A percentile compares a stretch with the other conserved stretches of the same genome.
phyloP scores from a whole-genome alignment of 768 basidiomycete genomes.

The Leccinum variicolor region DNA sequence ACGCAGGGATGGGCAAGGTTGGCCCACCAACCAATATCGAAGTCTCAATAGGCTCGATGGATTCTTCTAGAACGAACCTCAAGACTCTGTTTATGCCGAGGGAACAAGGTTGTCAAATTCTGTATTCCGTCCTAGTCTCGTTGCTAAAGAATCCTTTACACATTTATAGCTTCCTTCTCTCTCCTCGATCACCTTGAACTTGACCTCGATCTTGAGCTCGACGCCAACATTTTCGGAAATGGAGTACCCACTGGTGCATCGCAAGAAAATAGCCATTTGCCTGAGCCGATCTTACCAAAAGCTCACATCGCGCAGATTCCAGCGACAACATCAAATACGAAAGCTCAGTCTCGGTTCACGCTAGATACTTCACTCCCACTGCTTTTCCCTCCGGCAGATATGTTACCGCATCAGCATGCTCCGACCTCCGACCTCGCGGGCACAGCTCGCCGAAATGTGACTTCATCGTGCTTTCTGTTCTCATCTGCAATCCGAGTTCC shows the following conservation, averaged over 20 bases:
- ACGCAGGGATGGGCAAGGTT: constrained; percentile 13
- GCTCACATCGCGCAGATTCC: background rate
- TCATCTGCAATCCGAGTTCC: constrained; percentile 42
- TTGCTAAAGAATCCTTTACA: background rate
- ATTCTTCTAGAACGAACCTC: constrained; percentile 36
- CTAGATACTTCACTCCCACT: constrained; percentile 54
- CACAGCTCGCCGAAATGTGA: constrained; percentile 10
- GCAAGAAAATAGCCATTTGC: background rate
- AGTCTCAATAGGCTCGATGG: background rate
- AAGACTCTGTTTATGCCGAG: constrained; percentile 74
- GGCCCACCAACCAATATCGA: background rate
- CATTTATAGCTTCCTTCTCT: constrained; percentile 58
- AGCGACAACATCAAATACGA: background rate
- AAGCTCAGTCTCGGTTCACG: constrained; percentile 24
- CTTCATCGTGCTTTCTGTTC: constrained; percentile 22
- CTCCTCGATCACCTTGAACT: constrained; percentile 73
- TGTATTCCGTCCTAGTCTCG: background rate
- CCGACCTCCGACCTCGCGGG: constrained; percentile 12
- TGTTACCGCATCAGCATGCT: constrained; percentile 11
- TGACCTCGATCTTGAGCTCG: constrained; percentile 69
- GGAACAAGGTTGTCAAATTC: constrained; percentile 51
- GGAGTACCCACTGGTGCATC: constrained; percentile 12
- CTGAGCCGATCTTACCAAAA: constrained; percentile 7
- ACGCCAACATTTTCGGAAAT: constrained; percentile 45
- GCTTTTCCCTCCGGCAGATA: constrained; percentile 55